Evolutionary conservation across 768 basidiomycete genomes (phyloP).

Genomic region (Phaeolepiota aurea): DNA sequence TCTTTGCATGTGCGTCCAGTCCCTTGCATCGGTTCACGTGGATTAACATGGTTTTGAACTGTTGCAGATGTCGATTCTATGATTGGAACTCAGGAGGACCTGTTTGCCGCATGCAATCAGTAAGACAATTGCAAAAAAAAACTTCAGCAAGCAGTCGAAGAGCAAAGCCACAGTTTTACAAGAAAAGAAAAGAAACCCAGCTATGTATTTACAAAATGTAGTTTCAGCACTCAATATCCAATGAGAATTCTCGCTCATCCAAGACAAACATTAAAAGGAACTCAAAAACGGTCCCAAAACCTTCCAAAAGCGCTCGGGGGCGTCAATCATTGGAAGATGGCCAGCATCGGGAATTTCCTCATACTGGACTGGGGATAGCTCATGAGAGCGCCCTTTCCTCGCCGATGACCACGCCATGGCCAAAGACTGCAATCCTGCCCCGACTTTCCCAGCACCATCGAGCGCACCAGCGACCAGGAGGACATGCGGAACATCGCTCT

Average conservation of each 20-base stretch:
- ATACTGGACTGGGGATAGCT: conserved; percentile 13
- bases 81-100: not conserved
- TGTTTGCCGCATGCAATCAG: conserved; percentile 1
- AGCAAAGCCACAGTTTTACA: too few species aligned
- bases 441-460: conserved; percentile 42
- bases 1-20: conserved; percentile 30
- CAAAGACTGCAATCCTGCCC: conserved; percentile 25
- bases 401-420: conserved; percentile 22
- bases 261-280: not conserved
- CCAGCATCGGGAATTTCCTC: conserved; percentile 29
- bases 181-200: too few species aligned
- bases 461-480: conserved; percentile 38
- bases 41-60: not conserved
- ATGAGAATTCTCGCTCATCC: too few species aligned
- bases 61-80: conserved; percentile 1
- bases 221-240: too few species aligned
- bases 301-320: conserved; percentile 30
- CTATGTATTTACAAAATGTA: too few species aligned
- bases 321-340: conserved; percentile 47
- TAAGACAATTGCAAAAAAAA: not conserved
- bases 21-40: not conserved
- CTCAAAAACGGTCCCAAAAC: conserved; percentile 12
- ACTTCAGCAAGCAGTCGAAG: too few species aligned
- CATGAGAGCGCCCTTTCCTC: conserved; percentile 7
- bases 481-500: conserved; percentile 19